Conservation (phyloP, 2,329 filamentous ascomycete species). For the Emergomyces orientalis region DNA sequence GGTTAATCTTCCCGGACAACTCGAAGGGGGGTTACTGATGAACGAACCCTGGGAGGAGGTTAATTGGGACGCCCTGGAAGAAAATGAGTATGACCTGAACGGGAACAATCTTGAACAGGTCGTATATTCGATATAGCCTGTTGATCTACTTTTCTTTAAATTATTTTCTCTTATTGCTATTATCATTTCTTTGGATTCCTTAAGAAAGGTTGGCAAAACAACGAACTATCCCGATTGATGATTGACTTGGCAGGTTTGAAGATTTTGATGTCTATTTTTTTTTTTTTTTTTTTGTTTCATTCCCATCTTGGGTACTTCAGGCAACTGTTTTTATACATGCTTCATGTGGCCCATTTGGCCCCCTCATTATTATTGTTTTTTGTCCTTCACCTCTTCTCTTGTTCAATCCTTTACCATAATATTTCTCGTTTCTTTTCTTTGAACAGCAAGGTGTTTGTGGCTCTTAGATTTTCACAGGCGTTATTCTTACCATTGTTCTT, state of each 20-base stretch:
- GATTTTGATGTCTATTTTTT: neutral
- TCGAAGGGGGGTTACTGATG: constrained; percentile 21
- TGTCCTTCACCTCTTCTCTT: neutral
- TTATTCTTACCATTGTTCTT: neutral
- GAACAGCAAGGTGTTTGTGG: constrained; percentile 1
- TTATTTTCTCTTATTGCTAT: neutral
- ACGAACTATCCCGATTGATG: neutral
- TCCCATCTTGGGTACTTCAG: neutral
- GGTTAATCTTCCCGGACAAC: constrained; percentile 24
- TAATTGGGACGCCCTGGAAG: constrained; percentile 34
- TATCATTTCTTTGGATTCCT: neutral
- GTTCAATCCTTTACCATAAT: neutral
- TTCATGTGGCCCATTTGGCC: too few relatives aligned
- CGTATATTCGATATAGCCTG: constrained; percentile 22
- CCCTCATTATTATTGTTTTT: neutral
- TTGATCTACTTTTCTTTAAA: neutral
- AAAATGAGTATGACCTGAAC: constrained; percentile 21
- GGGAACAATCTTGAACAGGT: constrained; percentile 22
- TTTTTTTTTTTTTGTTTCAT: neutral
- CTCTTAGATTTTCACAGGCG: neutral
- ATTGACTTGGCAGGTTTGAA: neutral
- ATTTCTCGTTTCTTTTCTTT: neutral
- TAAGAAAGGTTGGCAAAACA: neutral
- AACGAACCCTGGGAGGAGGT: constrained; percentile 26
- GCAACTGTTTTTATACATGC: too few relatives aligned